A percentile compares a stretch with the other conserved stretches of the same genome.
phyloP scores from a whole-genome alignment of 768 basidiomycete species.

The Lactarius hatsudake region DNA sequence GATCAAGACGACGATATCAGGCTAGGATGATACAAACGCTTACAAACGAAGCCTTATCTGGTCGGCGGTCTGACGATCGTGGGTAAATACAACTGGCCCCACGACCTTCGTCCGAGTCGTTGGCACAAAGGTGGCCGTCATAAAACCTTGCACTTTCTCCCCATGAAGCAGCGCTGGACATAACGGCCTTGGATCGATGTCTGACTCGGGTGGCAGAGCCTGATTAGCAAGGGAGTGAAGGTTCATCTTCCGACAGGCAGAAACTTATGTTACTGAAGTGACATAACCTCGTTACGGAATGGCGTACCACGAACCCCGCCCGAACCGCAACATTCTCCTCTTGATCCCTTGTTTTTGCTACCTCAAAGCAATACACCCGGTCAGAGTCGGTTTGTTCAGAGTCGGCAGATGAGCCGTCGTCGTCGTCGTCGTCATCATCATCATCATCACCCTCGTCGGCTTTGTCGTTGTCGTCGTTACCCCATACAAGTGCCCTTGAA shows the following conservation, averaged over 20 bases:
- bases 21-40: not conserved
- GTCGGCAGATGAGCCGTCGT: slow-evolving; percentile 29
- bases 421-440: not conserved
- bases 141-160: slow-evolving; percentile 28
- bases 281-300: no score
- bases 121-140: slow-evolving; percentile 12
- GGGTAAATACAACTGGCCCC: not conserved
- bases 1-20: not conserved
- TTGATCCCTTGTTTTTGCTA: slow-evolving; percentile 54
- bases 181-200: not conserved
- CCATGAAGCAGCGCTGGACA: slow-evolving; percentile 20
- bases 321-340: slow-evolving; percentile 47
- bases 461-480: slow-evolving; percentile 30
- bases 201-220: not conserved
- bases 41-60: slow-evolving; percentile 12
- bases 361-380: slow-evolving; percentile 52
- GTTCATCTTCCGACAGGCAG: not conserved
- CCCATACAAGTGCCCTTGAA: slow-evolving; percentile 45
- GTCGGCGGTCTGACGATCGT: not conserved
- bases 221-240: not conserved
- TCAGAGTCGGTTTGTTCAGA: slow-evolving; percentile 44
- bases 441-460: no score
- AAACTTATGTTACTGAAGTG: not conserved
- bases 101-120: not conserved
- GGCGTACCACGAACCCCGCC: slow-evolving; percentile 46